These are phyloP conservation scores for Sophora flavescens DNA, from an alignment of 306 rosid genomes.

Conservation along the genomic window DNA sequence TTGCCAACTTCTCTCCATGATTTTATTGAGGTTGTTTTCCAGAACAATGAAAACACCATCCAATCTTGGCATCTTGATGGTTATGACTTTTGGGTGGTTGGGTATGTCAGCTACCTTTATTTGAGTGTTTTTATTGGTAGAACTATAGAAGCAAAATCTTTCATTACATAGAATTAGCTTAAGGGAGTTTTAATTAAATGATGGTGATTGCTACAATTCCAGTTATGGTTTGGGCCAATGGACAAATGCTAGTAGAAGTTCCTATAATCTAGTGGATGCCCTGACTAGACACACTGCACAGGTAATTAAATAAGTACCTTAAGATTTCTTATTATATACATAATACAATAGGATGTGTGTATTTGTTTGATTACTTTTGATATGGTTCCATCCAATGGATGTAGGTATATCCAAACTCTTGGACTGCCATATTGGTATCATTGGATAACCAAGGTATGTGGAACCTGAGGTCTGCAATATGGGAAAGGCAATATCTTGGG, in stretches of 20 bases:
- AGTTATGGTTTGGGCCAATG: constrained; percentile 84
- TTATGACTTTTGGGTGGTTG: constrained; percentile 94
- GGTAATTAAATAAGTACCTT: constrained; percentile 54
- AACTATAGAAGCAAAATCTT: neutral
- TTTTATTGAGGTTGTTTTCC: constrained; percentile 88
- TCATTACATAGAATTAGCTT: constrained; percentile 6
- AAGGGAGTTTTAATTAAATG: constrained; percentile 18
- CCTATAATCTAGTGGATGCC: constrained; percentile 86
- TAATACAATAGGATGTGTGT: neutral
- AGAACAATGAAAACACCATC: constrained; percentile 75
- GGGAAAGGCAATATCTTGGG: constrained; percentile 97
- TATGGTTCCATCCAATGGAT: constrained; percentile 23
- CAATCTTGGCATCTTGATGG: constrained; percentile 98
- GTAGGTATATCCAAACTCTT: constrained; percentile 89
- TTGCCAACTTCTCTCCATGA: constrained; percentile 70
- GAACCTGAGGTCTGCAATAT: constrained; percentile 90
- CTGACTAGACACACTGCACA: constrained; percentile 93
- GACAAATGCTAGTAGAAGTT: constrained; percentile 65
- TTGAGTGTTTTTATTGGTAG: constrained; percentile 12
- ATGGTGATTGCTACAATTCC: constrained; percentile 44
- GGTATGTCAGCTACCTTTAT: constrained; percentile 62
- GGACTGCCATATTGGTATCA: constrained; percentile 89
- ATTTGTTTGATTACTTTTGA: constrained; percentile 26
- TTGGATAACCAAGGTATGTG: constrained; percentile 99
- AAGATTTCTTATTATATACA: neutral